phyloP scores from a whole-genome alignment of 129 eudicot species.

The Centella asiatica region DNA sequence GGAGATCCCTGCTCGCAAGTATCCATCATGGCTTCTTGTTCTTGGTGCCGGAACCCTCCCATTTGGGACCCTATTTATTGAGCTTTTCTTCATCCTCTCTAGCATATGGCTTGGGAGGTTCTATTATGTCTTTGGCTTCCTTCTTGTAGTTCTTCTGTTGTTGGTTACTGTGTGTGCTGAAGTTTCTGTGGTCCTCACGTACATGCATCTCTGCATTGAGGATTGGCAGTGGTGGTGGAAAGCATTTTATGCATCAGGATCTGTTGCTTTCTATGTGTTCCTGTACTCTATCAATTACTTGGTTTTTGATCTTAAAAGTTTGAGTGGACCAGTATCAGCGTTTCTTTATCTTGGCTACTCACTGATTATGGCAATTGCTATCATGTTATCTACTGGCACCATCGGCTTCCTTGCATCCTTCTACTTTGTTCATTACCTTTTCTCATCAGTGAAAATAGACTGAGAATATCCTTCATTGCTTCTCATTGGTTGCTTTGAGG shows the following conservation, averaged over 20 bases:
- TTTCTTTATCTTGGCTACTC: conserved; percentile 53
- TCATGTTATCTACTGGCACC: conserved; percentile 52
- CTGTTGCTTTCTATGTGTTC: conserved; percentile 53
- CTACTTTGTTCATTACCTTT: conserved; percentile 57
- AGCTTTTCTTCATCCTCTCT: conserved; percentile 56
- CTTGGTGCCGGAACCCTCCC: conserved; percentile 77
- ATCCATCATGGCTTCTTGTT: conserved; percentile 67
- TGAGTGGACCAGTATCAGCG: conserved; percentile 60
- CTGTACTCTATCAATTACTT: conserved; percentile 54
- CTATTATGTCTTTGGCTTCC: conserved; percentile 42
- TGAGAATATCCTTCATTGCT: conserved; percentile 7
- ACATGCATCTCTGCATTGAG: conserved; percentile 64
- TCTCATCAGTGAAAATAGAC: conserved; percentile 56
- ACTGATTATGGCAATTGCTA: conserved; percentile 49
- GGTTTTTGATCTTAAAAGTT: conserved; percentile 57
- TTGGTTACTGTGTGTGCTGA: conserved; percentile 53
- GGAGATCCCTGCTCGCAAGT: conserved; percentile 57
- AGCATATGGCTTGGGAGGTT: conserved; percentile 60
- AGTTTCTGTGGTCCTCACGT: conserved; percentile 56
- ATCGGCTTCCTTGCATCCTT: conserved; percentile 55
- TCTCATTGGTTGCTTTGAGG: neutral
- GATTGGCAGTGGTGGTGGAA: conserved; percentile 91
- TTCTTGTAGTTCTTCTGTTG: conserved; percentile 41
- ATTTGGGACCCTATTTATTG: conserved; percentile 60
- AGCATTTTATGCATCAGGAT: conserved; percentile 63